Base-by-base conservation (phyloP, 225 moss, liverwort and hornwort species). In the Physcomitrellopsis africana region DNA sequence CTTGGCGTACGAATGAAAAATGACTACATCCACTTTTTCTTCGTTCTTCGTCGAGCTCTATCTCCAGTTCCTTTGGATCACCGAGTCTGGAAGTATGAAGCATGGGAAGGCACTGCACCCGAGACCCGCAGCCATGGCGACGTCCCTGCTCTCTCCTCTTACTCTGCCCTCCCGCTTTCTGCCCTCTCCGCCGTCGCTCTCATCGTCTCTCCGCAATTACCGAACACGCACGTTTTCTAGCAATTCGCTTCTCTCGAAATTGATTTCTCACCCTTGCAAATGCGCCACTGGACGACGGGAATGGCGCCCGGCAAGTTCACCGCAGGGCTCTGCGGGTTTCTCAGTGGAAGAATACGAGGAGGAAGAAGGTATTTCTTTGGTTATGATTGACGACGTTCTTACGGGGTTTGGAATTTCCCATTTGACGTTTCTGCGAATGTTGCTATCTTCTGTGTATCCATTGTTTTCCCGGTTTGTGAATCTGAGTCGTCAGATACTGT, bases 311-410 rank as follows among this genome's bases (percentile, higher is more conserved):
- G 68, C 74, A 18, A 72, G 75, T 78, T 63, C 81, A 56, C 69
- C 81, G 37, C 52, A 67, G 46, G 81, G 81, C 19, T 71, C 78
- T 11, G 52, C 85, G 12, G 79, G 76, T 1, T 85, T 76, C 65
- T 76, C 85, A 1, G 79, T 85, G 64, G 85, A 85, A 65, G 72
- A 79, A 15, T 85, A 64, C 48, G 81, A 84, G 78, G 77, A 80
- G 19, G 81, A 81, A 45, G 84, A 82, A 26, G 85, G 81, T 81
- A 51, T 16, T 56, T 8, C 17, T 2, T 45, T 55, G 58, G 11
- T 24, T 53, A 0, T 3, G 7, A 19, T 37, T 17, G 18, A 11
- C 1, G 3, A 1, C 14, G 18, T n/a, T 42, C 8, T 11, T 18
- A 3, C 37, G 8, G 24, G 51, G 7, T 61, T 52, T 41, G 10